Percentiles rank a stretch among this genome's conserved stretches.
Evolutionary conservation across 257 asterid genomes (phyloP).

Genomic region (Ophiorrhiza pumila): DNA sequence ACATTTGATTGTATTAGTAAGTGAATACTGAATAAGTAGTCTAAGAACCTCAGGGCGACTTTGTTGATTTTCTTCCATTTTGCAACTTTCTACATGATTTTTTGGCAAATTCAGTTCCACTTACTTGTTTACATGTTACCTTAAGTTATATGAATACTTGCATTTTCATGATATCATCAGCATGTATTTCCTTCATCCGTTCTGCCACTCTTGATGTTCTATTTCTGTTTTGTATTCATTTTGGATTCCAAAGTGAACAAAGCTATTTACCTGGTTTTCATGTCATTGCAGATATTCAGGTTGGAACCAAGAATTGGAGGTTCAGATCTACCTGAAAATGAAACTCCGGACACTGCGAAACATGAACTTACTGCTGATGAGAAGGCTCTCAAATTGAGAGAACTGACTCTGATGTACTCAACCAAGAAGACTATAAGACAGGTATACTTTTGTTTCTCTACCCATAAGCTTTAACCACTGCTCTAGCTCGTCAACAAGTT

Average conservation of each 20-base stretch:
- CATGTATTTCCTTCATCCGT: not conserved
- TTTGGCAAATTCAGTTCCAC: not conserved
- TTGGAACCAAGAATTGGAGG: slow-evolving; percentile 55
- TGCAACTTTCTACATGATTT: not conserved
- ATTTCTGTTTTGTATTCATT: not conserved
- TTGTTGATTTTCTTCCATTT: not conserved
- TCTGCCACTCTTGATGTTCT: not conserved
- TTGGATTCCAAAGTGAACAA: not conserved
- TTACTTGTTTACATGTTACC: not conserved
- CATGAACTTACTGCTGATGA: slow-evolving; percentile 41
- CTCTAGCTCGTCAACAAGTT: not conserved
- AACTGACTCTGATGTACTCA: slow-evolving; percentile 30
- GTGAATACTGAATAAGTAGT: not conserved
- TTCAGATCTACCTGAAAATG: slow-evolving; percentile 33
- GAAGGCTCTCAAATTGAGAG: slow-evolving; percentile 28
- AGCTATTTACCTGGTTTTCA: not conserved
- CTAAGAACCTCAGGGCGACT: not conserved
- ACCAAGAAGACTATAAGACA: slow-evolving; percentile 41
- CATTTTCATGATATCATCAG: not conserved
- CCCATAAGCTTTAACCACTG: not conserved
- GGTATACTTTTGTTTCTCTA: slow-evolving; percentile 31
- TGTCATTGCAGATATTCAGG: slow-evolving; percentile 59
- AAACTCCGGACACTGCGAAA: slow-evolving; percentile 28
- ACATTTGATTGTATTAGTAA: not conserved
- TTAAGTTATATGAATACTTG: no score